Evolutionary conservation across 805 yeast species (phyloP).

Genomic region (Diddensiella santjacobensis): DNA sequence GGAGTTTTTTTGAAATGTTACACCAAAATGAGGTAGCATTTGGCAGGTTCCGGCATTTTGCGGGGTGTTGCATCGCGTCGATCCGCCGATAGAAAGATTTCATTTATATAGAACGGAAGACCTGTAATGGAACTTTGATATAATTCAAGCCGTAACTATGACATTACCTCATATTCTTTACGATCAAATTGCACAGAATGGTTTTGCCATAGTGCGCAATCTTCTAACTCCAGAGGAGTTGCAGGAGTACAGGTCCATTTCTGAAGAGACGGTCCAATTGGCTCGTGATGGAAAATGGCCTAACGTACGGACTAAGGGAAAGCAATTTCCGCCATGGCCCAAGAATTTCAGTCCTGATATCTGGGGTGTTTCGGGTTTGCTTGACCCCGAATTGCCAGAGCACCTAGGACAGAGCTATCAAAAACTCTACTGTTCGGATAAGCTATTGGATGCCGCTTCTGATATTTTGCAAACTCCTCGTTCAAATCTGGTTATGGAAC

Average conservation of each 20-base stretch:
- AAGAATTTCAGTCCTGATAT: conserved; percentile 47
- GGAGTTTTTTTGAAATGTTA: too few species aligned
- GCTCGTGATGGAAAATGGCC: conserved; percentile 50
- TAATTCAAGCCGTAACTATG: too few species aligned
- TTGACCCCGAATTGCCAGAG: conserved; percentile 45
- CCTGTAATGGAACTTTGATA: too few species aligned
- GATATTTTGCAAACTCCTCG: conserved; percentile 42
- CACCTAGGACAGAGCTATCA: conserved; percentile 17
- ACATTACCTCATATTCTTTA: conserved; percentile 5
- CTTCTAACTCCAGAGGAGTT: conserved; percentile 43
- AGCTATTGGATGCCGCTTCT: conserved; percentile 38
- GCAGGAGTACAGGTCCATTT: conserved; percentile 29
- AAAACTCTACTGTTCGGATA: conserved; percentile 13
- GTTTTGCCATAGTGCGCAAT: conserved; percentile 39
- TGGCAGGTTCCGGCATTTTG: too few species aligned
- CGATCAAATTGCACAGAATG: conserved; percentile 20
- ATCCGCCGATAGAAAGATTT: too few species aligned
- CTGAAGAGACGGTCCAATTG: conserved; percentile 38
- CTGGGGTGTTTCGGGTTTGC: conserved; percentile 49
- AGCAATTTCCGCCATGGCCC: conserved; percentile 60
- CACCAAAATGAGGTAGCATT: too few species aligned
- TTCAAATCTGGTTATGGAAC: conserved; percentile 42
- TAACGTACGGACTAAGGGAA: conserved; percentile 47
- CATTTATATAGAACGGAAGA: too few species aligned
- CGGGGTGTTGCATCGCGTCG: too few species aligned